phyloP scores from a whole-genome alignment of 208 protist species.

The Wallacemonas sp. region DNA sequence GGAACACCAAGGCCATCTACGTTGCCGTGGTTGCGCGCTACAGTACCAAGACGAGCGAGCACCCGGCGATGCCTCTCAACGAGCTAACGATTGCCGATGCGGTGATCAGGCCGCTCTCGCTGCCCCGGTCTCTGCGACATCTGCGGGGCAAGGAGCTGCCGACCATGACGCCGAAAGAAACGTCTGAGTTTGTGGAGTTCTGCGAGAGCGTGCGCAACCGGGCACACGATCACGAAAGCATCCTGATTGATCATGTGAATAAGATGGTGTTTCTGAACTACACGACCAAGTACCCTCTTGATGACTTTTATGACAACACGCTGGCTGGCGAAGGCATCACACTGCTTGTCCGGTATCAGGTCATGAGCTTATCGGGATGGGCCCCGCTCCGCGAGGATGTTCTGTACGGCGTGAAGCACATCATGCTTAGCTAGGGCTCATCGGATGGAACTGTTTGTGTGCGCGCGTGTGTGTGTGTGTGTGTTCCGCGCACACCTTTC shows the following conservation, averaged over 20 bases:
- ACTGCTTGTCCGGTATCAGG: conserved; percentile 67
- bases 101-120: conserved; percentile 34
- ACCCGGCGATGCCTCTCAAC: conserved; percentile 26
- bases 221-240: conserved; percentile 32
- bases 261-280: conserved; percentile 37
- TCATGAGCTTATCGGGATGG: conserved; percentile 78
- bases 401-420: conserved; percentile 10
- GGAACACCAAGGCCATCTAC: conserved; percentile 83
- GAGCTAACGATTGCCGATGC: conserved; percentile 63
- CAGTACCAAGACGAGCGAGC: conserved; percentile 16
- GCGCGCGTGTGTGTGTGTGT: not conserved
- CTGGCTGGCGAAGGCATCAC: conserved; percentile 36
- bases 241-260: conserved; percentile 42
- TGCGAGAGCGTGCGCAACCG: conserved; percentile 5
- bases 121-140: conserved; percentile 10
- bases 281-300: conserved; percentile 62
- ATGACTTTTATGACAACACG: conserved; percentile 35
- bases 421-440: not conserved
- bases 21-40: conserved; percentile 63
- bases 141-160: not conserved
- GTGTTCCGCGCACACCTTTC: no score
- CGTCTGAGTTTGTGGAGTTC: not conserved
- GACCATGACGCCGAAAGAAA: not conserved
- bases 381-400: conserved; percentile 45
- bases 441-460: not conserved